Evolutionary conservation across 1,284 basidiomycete species (phyloP).

Genomic region (Sparassis latifolia): DNA sequence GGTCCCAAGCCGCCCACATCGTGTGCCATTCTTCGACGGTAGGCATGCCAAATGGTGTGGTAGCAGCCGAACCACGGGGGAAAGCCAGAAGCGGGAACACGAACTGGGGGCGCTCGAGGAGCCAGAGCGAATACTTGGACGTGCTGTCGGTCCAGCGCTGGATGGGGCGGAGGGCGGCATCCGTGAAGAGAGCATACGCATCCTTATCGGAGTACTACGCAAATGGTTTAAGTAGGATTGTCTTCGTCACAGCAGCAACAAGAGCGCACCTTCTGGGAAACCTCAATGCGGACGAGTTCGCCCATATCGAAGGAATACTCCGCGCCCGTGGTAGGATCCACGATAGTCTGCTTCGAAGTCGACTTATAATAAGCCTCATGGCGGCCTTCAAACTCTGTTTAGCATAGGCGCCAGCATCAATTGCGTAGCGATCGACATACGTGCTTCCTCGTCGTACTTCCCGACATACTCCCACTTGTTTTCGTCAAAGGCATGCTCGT

Average conservation of each 20-base stretch:
- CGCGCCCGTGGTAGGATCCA: slow-evolving; percentile 41
- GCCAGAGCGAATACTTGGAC: slow-evolving; percentile 81
- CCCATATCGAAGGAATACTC: slow-evolving; percentile 50
- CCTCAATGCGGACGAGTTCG: slow-evolving; percentile 85
- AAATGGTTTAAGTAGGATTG: neutral
- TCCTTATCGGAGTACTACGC: slow-evolving; percentile 77
- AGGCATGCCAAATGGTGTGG: slow-evolving; percentile 58
- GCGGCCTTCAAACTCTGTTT: slow-evolving; percentile 43
- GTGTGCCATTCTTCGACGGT: slow-evolving; percentile 73
- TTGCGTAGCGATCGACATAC: slow-evolving; percentile 38
- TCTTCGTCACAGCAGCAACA: neutral
- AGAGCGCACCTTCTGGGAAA: slow-evolving; percentile 39
- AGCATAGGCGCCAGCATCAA: no score
- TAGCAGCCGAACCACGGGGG: slow-evolving; percentile 26
- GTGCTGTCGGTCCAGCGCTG: slow-evolving; percentile 81
- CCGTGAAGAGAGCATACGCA: slow-evolving; percentile 66
- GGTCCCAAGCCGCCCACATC: slow-evolving; percentile 90
- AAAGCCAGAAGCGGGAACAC: slow-evolving; percentile 53
- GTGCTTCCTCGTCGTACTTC: slow-evolving; percentile 62
- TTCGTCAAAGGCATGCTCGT: slow-evolving; percentile 55
- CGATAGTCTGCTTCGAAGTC: slow-evolving; percentile 53
- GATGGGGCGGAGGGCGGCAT: slow-evolving; percentile 78
- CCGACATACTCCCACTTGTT: slow-evolving; percentile 83
- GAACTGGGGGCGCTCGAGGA: slow-evolving; percentile 85
- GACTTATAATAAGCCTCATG: slow-evolving; percentile 88